A percentile compares a stretch with the other conserved stretches of the same genome.
Conservation (phyloP, 2,329 filamentous ascomycete species). For the Fusarium dlaminii region DNA sequence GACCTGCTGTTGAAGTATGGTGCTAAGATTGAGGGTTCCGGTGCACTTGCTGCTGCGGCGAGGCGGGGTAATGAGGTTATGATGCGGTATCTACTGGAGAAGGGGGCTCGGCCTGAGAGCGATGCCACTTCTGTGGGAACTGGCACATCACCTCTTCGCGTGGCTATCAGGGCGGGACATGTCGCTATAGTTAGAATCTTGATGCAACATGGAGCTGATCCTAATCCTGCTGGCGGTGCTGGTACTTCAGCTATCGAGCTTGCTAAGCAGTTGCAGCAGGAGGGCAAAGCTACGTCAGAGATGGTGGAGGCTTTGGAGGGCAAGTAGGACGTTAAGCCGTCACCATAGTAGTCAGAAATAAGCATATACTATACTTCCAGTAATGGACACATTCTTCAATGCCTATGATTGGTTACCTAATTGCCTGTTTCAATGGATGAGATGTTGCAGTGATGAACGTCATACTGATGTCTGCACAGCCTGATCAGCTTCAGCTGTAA, state of each 20-base stretch:
- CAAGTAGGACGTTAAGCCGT: neutral
- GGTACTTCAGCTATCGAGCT: neutral
- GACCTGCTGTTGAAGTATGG: neutral
- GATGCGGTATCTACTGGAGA: neutral
- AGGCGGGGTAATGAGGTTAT: neutral
- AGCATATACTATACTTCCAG: neutral
- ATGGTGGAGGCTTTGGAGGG: neutral
- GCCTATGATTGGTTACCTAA: accelerated
- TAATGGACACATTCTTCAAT: too few species aligned
- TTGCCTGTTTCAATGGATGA: accelerated
- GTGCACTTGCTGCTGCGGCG: neutral
- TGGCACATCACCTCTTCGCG: neutral
- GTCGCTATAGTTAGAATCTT: neutral
- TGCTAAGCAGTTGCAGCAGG: neutral
- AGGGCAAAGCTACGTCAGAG: neutral
- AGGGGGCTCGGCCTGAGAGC: neutral
- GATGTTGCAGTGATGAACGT: neutral
- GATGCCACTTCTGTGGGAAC: neutral
- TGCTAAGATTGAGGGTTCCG: neutral
- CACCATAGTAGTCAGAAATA: neutral
- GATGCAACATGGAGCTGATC: neutral
- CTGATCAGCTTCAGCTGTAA: neutral
- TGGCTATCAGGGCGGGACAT: neutral
- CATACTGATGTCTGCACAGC: neutral
- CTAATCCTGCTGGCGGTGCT: accelerated